phyloP scores from a whole-genome alignment of 768 basidiomycete species.

The Boletus reticuloceps region DNA sequence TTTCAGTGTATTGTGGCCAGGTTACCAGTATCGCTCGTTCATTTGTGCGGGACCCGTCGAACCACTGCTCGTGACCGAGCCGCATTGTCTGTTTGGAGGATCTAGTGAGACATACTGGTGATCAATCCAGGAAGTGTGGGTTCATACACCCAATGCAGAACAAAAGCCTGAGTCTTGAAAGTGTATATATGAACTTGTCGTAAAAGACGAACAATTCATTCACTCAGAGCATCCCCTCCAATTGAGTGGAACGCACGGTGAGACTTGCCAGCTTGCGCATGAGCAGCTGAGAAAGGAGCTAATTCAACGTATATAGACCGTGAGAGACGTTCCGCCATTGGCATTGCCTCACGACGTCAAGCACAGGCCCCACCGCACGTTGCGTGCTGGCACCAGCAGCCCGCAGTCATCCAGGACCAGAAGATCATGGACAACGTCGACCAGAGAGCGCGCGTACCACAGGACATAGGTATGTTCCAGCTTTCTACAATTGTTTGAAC shows the following conservation, averaged over 20 bases:
- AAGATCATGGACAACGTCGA: conserved; percentile 28
- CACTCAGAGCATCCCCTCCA: no score
- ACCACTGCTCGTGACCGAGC: no score
- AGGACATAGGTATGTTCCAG: conserved; percentile 49
- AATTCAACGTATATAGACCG: conserved; percentile 25
- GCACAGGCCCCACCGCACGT: conserved; percentile 12
- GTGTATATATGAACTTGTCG: no score
- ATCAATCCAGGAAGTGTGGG: neutral
- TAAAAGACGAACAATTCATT: no score
- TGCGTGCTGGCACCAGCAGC: conserved; percentile 23
- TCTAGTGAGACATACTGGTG: no score
- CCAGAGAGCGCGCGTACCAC: conserved; percentile 39
- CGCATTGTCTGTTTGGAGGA: no score
- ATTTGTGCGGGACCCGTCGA: no score
- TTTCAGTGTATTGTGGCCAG: no score
- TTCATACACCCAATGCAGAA: neutral
- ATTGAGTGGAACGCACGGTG: no score
- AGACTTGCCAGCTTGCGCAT: no score
- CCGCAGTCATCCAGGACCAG: conserved; percentile 10
- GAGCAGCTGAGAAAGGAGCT: conserved; percentile 13
- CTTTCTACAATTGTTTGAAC: neutral
- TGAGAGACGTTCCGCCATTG: conserved; percentile 18
- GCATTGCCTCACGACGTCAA: conserved; percentile 25
- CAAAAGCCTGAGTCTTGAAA: neutral
- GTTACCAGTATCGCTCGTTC: no score